Conservation (phyloP, 352 stramenopile species). For the Globisporangium cederbergense region DNA sequence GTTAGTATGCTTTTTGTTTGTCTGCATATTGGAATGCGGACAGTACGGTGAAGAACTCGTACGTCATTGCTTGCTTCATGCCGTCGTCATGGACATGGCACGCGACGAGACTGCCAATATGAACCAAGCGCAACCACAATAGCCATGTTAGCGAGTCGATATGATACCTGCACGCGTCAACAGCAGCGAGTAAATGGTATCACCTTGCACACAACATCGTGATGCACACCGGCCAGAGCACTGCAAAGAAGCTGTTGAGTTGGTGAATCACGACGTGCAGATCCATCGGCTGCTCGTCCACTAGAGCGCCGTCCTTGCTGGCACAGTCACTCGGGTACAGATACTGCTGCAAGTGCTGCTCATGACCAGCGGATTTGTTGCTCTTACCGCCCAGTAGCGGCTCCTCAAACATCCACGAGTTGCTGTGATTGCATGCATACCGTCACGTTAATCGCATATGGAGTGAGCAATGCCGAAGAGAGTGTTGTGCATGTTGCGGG, state of each 20-base stretch:
- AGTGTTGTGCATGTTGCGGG: neutral
- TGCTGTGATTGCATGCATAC: slow-evolving; percentile 4
- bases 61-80: slow-evolving; percentile 60
- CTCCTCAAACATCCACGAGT: slow-evolving; percentile 44
- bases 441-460: neutral
- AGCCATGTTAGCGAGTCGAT: neutral
- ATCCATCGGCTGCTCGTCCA: slow-evolving; percentile 22
- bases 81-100: slow-evolving; percentile 43
- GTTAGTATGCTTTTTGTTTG: neutral
- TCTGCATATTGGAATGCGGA: neutral
- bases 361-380: neutral
- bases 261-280: slow-evolving; percentile 43
- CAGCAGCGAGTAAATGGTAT: neutral
- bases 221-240: slow-evolving; percentile 68
- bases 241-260: slow-evolving; percentile 73
- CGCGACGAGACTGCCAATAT: slow-evolving; percentile 35
- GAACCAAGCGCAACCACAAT: neutral
- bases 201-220: slow-evolving; percentile 73
- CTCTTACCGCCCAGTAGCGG: slow-evolving; percentile 39
- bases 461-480: neutral
- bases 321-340: neutral
- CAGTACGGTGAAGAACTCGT: slow-evolving; percentile 5
- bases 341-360: slow-evolving; percentile 11
- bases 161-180: neutral
- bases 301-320: slow-evolving; percentile 1